Evolutionary conservation across 495 filamentous ascomycete species (phyloP), one percentile per base, ranked within the genome.

Genomic region (Tuber magnatum): DNA sequence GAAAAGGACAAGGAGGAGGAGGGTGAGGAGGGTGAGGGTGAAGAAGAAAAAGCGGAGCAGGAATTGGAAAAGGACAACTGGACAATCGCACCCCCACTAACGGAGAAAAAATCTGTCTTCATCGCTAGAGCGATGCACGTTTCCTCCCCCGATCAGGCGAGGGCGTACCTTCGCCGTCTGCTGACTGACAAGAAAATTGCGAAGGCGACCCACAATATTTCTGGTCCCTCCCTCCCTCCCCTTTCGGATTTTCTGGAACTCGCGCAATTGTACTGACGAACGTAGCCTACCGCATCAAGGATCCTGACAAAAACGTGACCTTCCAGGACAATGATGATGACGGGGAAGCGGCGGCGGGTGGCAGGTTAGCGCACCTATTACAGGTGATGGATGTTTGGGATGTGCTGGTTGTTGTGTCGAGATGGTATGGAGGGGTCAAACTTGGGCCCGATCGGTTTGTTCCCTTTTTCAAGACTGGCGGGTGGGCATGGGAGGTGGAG

Each of bases 321-420:
- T 92, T 89, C 74, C 93, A 97, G 83, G 95, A 99, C 84, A 97
- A 91, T 81, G 91, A 99, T 79, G 95, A 98, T 82, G 95, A 99
- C 82, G 95, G 95, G 18, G 95, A 99, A 86, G 92, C 91, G n/a
- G 95, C 95, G 38, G 95, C 95, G 7, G 95, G 95, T 1, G 89
- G 91, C 0, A 88, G 95, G 40, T 80, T 98, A 80, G 85, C 97
- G 61, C 92, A 96, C 85, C 84, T 99, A 69, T 90, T 99, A 90
- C 92, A 97, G 86, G 82, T 94, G 79, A 98, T 97, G 94, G 92
- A 93, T 83, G 88, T 96, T 14, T 97, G 93, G 92, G 89, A 95
- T 83, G 89, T 91, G 12, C 89, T 97, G 83, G 93, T 98, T 2
- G 91, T 99, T n/a, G 95, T 99, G 28, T 93, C 91, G 48, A 84